Conservation (phyloP, 2,329 filamentous ascomycete species). For the Penicillium hordei region DNA sequence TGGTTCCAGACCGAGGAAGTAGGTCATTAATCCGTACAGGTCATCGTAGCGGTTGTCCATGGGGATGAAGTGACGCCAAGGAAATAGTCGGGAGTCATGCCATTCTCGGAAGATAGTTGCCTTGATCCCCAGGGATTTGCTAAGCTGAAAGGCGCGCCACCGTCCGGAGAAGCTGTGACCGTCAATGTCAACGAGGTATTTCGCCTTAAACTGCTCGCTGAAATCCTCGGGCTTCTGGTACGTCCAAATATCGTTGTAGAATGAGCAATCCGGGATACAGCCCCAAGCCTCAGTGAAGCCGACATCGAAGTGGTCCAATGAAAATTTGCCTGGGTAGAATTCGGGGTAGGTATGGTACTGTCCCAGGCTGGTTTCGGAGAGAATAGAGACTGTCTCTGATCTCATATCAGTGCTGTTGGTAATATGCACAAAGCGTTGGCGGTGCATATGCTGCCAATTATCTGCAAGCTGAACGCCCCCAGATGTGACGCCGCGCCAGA, state of each 20-base stretch:
- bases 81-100: conserved; percentile 53
- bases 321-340: conserved; percentile 27
- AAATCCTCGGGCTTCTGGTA: conserved; percentile 31
- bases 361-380: conserved; percentile 25
- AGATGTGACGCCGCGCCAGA: conserved; percentile 67
- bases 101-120: conserved; percentile 56
- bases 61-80: conserved; percentile 55
- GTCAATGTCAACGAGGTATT: conserved; percentile 42
- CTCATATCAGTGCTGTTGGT: conserved; percentile 36
- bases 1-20: conserved; percentile 48
- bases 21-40: conserved; percentile 51
- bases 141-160: conserved; percentile 47
- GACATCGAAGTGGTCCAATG: conserved; percentile 38
- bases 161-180: conserved; percentile 44
- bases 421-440: conserved; percentile 39
- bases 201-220: conserved; percentile 37
- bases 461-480: conserved; percentile 56
- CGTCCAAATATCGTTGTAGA: conserved; percentile 31
- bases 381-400: conserved; percentile 26
- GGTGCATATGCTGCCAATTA: conserved; percentile 41
- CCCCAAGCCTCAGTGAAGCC: conserved; percentile 37
- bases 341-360: conserved; percentile 8
- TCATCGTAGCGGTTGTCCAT: conserved; percentile 54
- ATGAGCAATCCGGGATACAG: conserved; percentile 40
- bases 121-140: conserved; percentile 52